Evolutionary conservation across 2,329 filamentous ascomycete genomes (phyloP).

Genomic region (Fusarium nisikadoi): DNA sequence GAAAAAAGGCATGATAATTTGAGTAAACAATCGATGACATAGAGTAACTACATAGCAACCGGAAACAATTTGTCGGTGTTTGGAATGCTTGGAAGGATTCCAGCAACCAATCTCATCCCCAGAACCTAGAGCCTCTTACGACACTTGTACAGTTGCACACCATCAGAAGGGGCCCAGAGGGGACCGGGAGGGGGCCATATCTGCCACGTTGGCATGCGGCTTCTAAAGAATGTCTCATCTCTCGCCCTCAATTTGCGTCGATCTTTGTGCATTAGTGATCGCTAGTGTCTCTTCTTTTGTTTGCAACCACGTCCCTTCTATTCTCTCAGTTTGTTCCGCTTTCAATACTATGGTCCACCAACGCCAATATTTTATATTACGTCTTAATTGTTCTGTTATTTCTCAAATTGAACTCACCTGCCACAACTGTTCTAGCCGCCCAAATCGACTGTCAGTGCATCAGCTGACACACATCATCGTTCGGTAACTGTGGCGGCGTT

Average conservation of each 20-base stretch:
- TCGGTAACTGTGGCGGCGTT: conserved; percentile 34
- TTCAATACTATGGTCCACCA: background rate
- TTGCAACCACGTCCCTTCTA: conserved; percentile 6
- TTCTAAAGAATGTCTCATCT: conserved; percentile 29
- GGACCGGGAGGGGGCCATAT: background rate
- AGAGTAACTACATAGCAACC: conserved; percentile 24
- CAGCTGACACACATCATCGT: conserved; percentile 25
- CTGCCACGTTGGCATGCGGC: conserved; percentile 35
- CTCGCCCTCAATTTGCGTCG: conserved; percentile 18
- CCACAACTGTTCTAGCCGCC: background rate
- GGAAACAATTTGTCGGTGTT: conserved; percentile 14
- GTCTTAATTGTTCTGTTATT: background rate
- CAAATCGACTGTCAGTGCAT: background rate
- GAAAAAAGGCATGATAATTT: background rate
- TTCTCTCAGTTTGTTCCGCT: background rate
- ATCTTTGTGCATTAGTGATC: conserved; percentile 25
- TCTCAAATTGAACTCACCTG: conserved; percentile 3
- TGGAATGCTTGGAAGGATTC: conserved; percentile 24
- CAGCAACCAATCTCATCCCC: conserved; percentile 14
- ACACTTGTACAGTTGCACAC: conserved; percentile 9
- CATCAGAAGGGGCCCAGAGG: background rate
- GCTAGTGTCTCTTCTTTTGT: conserved; percentile 16
- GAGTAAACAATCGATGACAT: conserved; percentile 21
- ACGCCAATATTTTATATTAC: background rate
- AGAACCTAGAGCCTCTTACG: conserved; percentile 20